phyloP scores from a whole-genome alignment of 208 protist species.

The Leishmania gerbilli region DNA sequence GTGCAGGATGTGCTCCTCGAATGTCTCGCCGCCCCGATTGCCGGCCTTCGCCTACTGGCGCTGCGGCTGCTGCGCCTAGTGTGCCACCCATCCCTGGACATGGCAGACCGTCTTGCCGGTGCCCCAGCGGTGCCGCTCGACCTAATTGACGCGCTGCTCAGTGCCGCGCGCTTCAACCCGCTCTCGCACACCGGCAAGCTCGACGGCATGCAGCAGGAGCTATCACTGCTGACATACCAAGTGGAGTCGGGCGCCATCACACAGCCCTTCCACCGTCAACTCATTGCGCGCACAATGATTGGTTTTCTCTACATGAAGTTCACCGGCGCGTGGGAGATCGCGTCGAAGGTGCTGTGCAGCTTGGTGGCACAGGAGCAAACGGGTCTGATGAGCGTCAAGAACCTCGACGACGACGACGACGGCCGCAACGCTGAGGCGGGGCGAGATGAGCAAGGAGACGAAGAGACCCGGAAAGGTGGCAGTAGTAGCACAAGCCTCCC shows the following conservation, averaged over 20 bases:
- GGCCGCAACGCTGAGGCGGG: neutral
- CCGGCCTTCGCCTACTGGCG: conserved; percentile 66
- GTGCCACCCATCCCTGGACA: conserved; percentile 39
- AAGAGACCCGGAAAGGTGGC: neutral
- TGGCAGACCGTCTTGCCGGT: conserved; percentile 21
- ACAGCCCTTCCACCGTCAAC: conserved; percentile 53
- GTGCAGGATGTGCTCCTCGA: conserved; percentile 71
- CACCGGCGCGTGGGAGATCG: conserved; percentile 69
- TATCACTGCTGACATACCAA: conserved; percentile 64
- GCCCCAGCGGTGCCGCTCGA: conserved; percentile 22
- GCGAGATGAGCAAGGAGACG: conserved; percentile 4
- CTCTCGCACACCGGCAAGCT: conserved; percentile 67
- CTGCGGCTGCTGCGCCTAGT: conserved; percentile 69
- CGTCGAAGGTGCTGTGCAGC: conserved; percentile 54
- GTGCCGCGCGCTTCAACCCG: conserved; percentile 72
- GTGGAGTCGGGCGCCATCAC: conserved; percentile 53
- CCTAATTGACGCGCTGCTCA: conserved; percentile 38
- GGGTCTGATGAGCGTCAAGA: neutral
- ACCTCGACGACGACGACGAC: neutral
- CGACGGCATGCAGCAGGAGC: conserved; percentile 63
- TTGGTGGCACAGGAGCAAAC: conserved; percentile 70
- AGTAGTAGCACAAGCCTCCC: neutral
- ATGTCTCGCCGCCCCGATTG: conserved; percentile 60
- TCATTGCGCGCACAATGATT: conserved; percentile 77
- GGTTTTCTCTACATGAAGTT: conserved; percentile 86